Percentiles rank a stretch among this genome's conserved stretches.
These are phyloP conservation scores for bread wheat (Triticum aestivum) DNA, from an alignment of 176 grass and related monocot genomes.

Conservation along the genomic window IWGSC_CS_RefSeq_v2.1 NC_057799.1:122177892-122178391, in stretches of 20 bases:
- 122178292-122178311: not conserved
- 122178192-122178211: conserved; percentile 5
- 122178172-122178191: conserved; percentile 50
- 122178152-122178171: conserved; percentile 6
- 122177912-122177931: conserved; percentile 52
- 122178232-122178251: conserved; percentile 31
- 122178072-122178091: not conserved
- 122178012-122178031: conserved; percentile 25
- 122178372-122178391: not conserved
- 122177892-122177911: conserved; percentile 36
- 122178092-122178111: not conserved
- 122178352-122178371: not conserved
- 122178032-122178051: not conserved
- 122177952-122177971: conserved; percentile 41
- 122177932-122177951: conserved; percentile 12
- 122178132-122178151: conserved; percentile 8
- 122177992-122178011: conserved; percentile 68
- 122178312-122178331: too few relatives aligned
- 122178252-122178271: conserved; percentile 21
- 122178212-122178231: conserved; percentile 34
- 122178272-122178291: conserved; percentile 8
- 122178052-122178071: not conserved
- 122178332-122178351: not conserved
- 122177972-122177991: conserved; percentile 52
- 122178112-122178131: conserved; percentile 4